These are phyloP conservation scores for Thyridium curvatum DNA, from an alignment of 2,329 filamentous ascomycete species.

Conservation along the genomic window DNA sequence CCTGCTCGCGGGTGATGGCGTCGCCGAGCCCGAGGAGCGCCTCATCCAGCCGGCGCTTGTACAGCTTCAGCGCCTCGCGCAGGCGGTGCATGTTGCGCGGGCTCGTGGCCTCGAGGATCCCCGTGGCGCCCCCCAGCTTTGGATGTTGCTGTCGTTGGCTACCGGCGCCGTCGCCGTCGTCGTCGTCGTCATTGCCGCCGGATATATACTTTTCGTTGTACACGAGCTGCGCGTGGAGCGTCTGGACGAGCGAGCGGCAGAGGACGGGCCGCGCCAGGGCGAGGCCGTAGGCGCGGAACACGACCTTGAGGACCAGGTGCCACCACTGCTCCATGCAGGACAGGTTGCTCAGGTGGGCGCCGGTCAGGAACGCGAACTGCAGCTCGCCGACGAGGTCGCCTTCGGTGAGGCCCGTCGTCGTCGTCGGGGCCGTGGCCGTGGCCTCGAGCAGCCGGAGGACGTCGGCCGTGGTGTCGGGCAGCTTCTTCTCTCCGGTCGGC, in stretches of 20 bases:
- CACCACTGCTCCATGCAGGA: constrained; percentile 58
- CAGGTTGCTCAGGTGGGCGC: constrained; percentile 50
- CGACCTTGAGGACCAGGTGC: constrained; percentile 43
- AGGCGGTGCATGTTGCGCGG: constrained; percentile 26
- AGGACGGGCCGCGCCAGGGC: constrained; percentile 35
- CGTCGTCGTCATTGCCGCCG: constrained; percentile 33
- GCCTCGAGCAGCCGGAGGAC: constrained; percentile 15
- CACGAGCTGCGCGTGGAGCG: constrained; percentile 47
- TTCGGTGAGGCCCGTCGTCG: constrained; percentile 16
- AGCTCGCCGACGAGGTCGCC: constrained; percentile 51
- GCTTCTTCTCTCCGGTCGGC: constrained; percentile 3
- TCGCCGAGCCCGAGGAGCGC: constrained; percentile 28
- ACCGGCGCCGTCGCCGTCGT: constrained; percentile 22
- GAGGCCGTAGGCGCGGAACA: constrained; percentile 45
- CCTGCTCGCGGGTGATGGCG: constrained; percentile 29
- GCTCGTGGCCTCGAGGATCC: constrained; percentile 25
- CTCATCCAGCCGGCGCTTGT: constrained; percentile 47
- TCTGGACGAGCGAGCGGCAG: constrained; percentile 37
- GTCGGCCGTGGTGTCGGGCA: constrained; percentile 16
- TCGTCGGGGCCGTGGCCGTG: constrained; percentile 4
- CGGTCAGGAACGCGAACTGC: constrained; percentile 53
- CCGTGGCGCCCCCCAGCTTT: constrained; percentile 1
- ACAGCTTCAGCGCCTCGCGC: constrained; percentile 42
- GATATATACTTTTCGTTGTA: constrained; percentile 45
- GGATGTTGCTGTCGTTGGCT: constrained; percentile 9